Evolutionary conservation across 805 yeast genomes (phyloP), one percentile per base, ranked within the genome.

Genomic region (Candida methanosorbosa): DNA sequence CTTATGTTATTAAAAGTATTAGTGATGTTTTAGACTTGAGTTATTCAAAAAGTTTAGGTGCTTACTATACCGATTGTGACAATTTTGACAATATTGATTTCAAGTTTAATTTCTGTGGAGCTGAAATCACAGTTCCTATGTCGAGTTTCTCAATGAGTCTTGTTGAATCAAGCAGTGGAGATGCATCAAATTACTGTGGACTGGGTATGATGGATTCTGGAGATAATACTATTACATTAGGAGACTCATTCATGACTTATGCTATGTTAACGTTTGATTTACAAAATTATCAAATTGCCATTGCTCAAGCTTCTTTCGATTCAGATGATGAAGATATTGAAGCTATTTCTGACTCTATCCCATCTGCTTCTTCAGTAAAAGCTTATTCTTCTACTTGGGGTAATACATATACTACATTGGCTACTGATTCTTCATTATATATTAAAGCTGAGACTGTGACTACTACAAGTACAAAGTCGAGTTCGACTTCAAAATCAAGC

Each of bases 51-150:
- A 32, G 43, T 2, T 42, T 59, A 5, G 77, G 73, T 1, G 68
- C 66, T 30, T 80, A 75, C 48, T 21, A 58, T 7, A 49, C 71
- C 42, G 52, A 52, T 5, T 81, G 87, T 51, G 34, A 40, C 2
- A 45, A 53, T 40, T 44, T 49, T 9, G 39, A 40, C 13, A 41
- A 47, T 25, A 38, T 38, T n/a, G 34, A 34, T 42, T 40, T 74
- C 9, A 59, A 61, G 27, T 74, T 74, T 43, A 59, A 70, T 44
- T 76, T 81, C 56, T 74, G 75, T 39, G 87, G 85, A 5, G 52
- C 64, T n/a, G 47, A 52, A 9, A 72, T 81, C 38, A 49, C 60
- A 13, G 74, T 71, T 8, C 80, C 84, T 19, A 48, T 73, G 14
- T 30, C 45, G 4, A 37, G 49, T 16, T 54, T 52, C 29, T 32